Evolutionary conservation across 768 basidiomycete species (phyloP), one percentile per base, ranked within the genome.

Genomic region (Rhodotorula kratochvilovae): DNA sequence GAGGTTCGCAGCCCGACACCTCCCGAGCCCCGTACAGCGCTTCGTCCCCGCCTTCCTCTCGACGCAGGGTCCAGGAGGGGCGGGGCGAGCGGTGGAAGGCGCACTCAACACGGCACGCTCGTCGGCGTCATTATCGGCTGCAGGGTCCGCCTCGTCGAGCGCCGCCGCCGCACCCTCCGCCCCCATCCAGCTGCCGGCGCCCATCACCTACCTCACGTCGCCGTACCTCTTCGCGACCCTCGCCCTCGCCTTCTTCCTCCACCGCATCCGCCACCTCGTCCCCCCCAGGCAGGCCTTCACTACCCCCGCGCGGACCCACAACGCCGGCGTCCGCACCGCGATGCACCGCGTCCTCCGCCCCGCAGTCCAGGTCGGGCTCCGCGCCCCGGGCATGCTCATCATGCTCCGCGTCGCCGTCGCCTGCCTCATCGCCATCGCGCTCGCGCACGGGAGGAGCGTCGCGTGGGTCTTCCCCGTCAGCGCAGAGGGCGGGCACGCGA

Each of bases 261-360:
- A 71, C 56, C 54, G 70, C 36, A 67, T 71, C 29, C 70, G 66
- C 61, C 70, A 71, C 70, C 66, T 71, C 61, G 70, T 71, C 4
- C 66, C 70, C 7, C 70, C 64, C 5, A 56, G 64, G 46, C 27
- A 43, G 27, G 5, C 62, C 23, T 6, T 36, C 31, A 31, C 35
- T 36, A 4, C 35, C 42, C 31, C 3, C 19, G 31, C 46, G 11
- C 45, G 27, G 55, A 53, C 15, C 51, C 13, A 29, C 51, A 27
- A 23, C 25, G n/a, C 54, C 23, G 55, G 29, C 55, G 31, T 56
- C 33, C 56, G 35, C 27, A 10, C n/a, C 43, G 33, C 33, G 35
- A 11, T 42, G 56, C n/a, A 33, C 1, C 60, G 70, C 54, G 61
- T 63, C 46, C 1, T 53, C 1, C 17, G 21, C 13, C 35, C 39